Evolutionary conservation across 306 rosid genomes (phyloP), one percentile per base, ranked within the genome.

Genomic region (Quercus berberidifolia): DNA sequence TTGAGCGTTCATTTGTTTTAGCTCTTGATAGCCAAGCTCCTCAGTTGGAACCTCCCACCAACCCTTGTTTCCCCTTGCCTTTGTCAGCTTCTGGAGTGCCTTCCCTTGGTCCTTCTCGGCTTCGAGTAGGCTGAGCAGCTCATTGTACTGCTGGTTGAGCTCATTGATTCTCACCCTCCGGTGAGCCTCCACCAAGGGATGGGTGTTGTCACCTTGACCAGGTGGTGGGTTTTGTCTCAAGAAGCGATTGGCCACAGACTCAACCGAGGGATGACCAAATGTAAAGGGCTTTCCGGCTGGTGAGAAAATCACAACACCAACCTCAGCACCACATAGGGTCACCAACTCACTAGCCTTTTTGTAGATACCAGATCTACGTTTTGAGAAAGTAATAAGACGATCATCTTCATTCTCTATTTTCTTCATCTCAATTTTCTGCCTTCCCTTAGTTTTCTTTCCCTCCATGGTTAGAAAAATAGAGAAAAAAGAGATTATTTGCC

Each of bases 251-350:
- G 81, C 35, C 5, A 84, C 69, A 1, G 68, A 4, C 4, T 87
- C 84, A 1, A 84, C 26, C 1, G 82, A 81, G 2, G 90, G 87
- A 17, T 76, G 74, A 0, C 74, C 82, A n/a, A 71, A 87, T 0
- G 87, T 76, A 43, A 75, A 87, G 1, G 90, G 85, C 26, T 84
- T 84, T 0, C 90, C 88, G 3, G 86, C 52, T 0, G 88, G 90
- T 1, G 90, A 84, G n/a, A 81, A 81, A 4, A 79, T 71, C 31
- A 78, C 68, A 0, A 87, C 74, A 1, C 76, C 88, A 3, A 87
- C 78, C 57, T 87, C 84, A 1, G 86, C 90, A 1, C 90, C 86
- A 19, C 84, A 81, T 0, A 84, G 31, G 4, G 86, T 81, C 0
- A 57, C 67, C 25, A 87, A 20, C 41, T 87, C 88, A 55, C 75